phyloP scores from a whole-genome alignment of 495 filamentous ascomycete genomes.

The Cairneyella variabilis region DNA sequence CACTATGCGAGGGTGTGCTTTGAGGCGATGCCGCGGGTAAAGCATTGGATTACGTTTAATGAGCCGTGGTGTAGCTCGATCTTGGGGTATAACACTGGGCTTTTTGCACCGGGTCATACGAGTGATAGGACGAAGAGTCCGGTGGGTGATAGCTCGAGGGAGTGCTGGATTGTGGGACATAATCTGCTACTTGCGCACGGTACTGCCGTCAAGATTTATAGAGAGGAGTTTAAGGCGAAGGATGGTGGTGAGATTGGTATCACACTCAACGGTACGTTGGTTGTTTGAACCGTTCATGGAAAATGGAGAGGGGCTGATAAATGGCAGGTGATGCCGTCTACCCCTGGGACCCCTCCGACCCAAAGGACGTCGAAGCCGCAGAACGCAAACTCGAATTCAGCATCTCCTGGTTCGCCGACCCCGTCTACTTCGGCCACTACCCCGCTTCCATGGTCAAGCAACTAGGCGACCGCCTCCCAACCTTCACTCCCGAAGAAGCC shows the following conservation, averaged over 20 bases:
- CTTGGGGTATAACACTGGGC: slow-evolving; percentile 55
- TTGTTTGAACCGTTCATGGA: not conserved
- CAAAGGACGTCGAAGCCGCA: slow-evolving; percentile 54
- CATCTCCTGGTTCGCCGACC: slow-evolving; percentile 69
- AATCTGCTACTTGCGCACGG: slow-evolving; percentile 57
- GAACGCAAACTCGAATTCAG: slow-evolving; percentile 63
- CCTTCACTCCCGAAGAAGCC: slow-evolving; percentile 60
- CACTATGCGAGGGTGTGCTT: slow-evolving; percentile 56
- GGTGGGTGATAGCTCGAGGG: slow-evolving; percentile 52
- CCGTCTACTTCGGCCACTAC: slow-evolving; percentile 72
- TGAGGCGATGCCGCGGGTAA: slow-evolving; percentile 54
- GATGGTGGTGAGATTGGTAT: slow-evolving; percentile 58
- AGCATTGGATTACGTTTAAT: slow-evolving; percentile 66
- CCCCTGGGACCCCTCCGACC: slow-evolving; percentile 54
- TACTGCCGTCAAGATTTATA: slow-evolving; percentile 60
- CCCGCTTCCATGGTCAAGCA: slow-evolving; percentile 73
- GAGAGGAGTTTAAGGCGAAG: slow-evolving; percentile 61
- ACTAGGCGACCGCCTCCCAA: slow-evolving; percentile 64
- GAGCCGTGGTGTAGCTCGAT: slow-evolving; percentile 61
- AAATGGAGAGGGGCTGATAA: slow-evolving; percentile 15
- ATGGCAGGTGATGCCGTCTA: slow-evolving; percentile 48
- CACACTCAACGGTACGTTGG: slow-evolving; percentile 50
- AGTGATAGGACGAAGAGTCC: slow-evolving; percentile 51
- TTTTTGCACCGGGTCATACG: slow-evolving; percentile 57
- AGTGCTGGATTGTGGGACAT: slow-evolving; percentile 60